A percentile compares a stretch with the other conserved stretches of the same genome.
phyloP scores from a whole-genome alignment of 257 asterid genomes.

The Solanum corneliomulleri region DNA sequence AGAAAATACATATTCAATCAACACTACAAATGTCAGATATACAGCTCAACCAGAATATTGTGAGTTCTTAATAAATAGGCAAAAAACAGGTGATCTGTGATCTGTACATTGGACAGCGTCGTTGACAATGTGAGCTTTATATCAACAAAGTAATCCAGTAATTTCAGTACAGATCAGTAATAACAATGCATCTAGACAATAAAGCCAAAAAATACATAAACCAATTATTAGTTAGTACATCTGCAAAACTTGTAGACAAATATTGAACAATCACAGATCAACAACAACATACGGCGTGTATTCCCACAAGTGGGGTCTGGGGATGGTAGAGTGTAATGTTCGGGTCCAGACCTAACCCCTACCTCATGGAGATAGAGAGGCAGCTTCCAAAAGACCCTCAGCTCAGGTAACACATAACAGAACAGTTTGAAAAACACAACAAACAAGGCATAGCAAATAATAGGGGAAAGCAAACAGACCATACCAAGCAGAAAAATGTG shows the following conservation, averaged over 20 bases:
- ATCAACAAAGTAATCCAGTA: neutral
- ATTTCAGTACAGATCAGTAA: neutral
- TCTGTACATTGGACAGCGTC: neutral
- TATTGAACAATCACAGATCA: neutral
- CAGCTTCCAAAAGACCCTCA: neutral
- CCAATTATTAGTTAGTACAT: neutral
- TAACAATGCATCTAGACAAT: neutral
- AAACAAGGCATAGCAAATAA: neutral
- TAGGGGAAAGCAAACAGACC: neutral
- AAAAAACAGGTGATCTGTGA: neutral
- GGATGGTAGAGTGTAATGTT: neutral
- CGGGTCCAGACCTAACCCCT: neutral
- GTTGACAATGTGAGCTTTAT: neutral
- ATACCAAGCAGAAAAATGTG: neutral
- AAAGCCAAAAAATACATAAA: neutral
- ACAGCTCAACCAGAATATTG: neutral
- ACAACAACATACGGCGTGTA: neutral
- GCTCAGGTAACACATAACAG: neutral
- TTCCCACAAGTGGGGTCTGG: neutral
- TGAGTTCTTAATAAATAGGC: neutral
- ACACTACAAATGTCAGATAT: neutral
- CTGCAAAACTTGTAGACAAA: neutral
- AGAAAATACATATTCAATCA: neutral
- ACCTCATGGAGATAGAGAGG: neutral
- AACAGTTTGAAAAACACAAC: neutral